These are phyloP conservation scores for Acanthamoeba culbertsoni DNA, from an alignment of 208 protist genomes.

Conservation along the genomic window DNA sequence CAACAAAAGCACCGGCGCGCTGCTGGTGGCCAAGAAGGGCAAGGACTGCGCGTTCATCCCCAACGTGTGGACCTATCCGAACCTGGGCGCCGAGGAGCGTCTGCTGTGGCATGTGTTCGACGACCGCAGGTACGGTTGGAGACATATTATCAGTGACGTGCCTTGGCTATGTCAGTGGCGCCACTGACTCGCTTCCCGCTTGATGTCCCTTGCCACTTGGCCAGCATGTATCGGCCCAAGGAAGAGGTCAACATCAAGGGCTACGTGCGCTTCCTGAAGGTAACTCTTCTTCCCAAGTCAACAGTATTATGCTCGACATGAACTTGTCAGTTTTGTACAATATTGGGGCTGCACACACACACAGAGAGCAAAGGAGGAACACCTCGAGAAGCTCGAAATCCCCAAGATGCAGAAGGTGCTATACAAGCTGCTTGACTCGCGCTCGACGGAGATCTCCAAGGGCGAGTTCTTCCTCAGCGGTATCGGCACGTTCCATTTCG, in stretches of 20 bases:
- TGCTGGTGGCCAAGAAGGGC: constrained; percentile 44
- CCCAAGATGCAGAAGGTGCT: constrained; percentile 42
- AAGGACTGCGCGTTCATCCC: constrained; percentile 48
- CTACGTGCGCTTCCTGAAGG: constrained; percentile 55
- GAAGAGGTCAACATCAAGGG: constrained; percentile 56
- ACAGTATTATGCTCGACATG: neutral
- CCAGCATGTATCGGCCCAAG: constrained; percentile 60
- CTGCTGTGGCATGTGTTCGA: constrained; percentile 61
- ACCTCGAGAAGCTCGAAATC: constrained; percentile 50
- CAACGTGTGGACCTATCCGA: constrained; percentile 19
- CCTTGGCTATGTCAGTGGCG: too few species aligned
- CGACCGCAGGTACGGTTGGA: neutral
- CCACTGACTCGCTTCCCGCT: neutral
- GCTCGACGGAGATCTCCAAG: constrained; percentile 33
- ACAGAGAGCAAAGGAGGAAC: neutral
- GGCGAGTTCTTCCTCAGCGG: constrained; percentile 32
- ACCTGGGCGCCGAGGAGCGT: neutral
- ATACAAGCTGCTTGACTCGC: constrained; percentile 32
- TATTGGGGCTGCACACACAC: too few species aligned
- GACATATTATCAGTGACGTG: neutral
- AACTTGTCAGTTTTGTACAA: too few species aligned
- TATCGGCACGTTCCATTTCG: constrained; percentile 21
- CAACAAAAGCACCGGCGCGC: neutral
- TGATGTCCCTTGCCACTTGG: neutral
- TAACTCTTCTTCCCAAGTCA: neutral